Evolutionary conservation across 805 yeast species (phyloP).

Genomic region (Ogataea zsoltii): DNA sequence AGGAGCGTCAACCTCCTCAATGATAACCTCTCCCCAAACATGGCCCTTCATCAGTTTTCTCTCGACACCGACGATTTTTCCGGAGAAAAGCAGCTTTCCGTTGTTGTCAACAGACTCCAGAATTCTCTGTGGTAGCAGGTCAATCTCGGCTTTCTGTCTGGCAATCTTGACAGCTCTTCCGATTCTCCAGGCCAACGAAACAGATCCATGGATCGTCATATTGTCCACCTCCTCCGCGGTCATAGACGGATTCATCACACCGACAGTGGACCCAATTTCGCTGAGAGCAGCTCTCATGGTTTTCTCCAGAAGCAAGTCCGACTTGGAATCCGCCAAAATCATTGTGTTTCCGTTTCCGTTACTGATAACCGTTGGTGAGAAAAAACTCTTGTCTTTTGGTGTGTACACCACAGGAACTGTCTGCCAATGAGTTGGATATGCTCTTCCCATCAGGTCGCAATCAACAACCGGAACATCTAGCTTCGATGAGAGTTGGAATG

Average conservation of each 20-base stretch:
- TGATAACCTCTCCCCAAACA: constrained; percentile 44
- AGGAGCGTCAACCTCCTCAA: constrained; percentile 21
- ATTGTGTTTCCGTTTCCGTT: constrained; percentile 45
- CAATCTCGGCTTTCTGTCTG: constrained; percentile 38
- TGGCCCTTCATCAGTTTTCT: constrained; percentile 43
- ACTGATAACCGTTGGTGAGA: constrained; percentile 27
- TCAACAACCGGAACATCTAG: constrained; percentile 36
- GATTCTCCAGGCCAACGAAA: constrained; percentile 48
- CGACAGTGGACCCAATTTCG: constrained; percentile 42
- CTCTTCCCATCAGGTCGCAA: constrained; percentile 50
- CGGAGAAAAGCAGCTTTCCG: constrained; percentile 39
- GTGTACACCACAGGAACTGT: constrained; percentile 36
- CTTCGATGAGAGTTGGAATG: constrained; percentile 27
- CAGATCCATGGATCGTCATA: constrained; percentile 28
- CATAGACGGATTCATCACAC: constrained; percentile 37
- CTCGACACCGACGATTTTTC: constrained; percentile 46
- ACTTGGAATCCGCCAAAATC: constrained; percentile 34
- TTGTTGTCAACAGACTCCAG: constrained; percentile 38
- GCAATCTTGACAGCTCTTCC: constrained; percentile 46
- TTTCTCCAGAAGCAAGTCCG: constrained; percentile 38
- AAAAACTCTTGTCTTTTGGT: constrained; percentile 20
- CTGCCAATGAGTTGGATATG: constrained; percentile 47
- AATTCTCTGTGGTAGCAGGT: constrained; percentile 36
- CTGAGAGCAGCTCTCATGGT: constrained; percentile 43
- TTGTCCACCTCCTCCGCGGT: constrained; percentile 16